A percentile compares a stretch with the other conserved stretches of the same genome.
Conservation (phyloP, 2,329 filamentous ascomycete genomes). For the Cytospora piceae region DNA sequence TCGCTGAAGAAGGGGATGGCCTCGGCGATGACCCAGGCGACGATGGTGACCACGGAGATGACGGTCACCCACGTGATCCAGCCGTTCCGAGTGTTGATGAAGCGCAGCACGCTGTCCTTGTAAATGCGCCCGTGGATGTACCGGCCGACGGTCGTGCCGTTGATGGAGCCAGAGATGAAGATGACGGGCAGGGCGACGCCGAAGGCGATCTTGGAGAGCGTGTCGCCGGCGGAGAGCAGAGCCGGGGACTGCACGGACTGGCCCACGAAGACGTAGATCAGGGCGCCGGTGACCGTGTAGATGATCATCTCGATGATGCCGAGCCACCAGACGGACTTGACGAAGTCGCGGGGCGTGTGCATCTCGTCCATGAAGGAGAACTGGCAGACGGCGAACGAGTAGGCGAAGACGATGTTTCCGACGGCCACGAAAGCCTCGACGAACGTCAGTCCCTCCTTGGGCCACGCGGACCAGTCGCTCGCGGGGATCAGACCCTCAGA, state of each 20-base stretch:
- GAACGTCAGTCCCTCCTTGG: conserved; percentile 50
- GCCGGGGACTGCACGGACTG: conserved; percentile 66
- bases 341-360: conserved; percentile 52
- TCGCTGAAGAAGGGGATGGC: conserved; percentile 74
- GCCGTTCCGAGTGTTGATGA: conserved; percentile 53
- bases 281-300: conserved; percentile 67
- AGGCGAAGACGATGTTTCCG: conserved; percentile 73
- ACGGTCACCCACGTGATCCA: conserved; percentile 61
- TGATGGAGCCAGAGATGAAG: conserved; percentile 74
- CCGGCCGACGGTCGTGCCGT: conserved; percentile 53
- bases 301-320: conserved; percentile 65
- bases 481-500: conserved; percentile 36
- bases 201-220: conserved; percentile 69
- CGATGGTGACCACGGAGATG: conserved; percentile 59
- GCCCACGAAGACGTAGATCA: conserved; percentile 73
- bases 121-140: conserved; percentile 53
- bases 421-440: conserved; percentile 63
- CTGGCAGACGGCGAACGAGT: conserved; percentile 58
- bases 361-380: conserved; percentile 59
- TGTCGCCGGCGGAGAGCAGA: conserved; percentile 63
- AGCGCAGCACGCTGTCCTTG: conserved; percentile 48
- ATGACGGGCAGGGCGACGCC: conserved; percentile 74
- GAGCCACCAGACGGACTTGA: conserved; percentile 63
- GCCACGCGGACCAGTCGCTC: conserved; percentile 50
- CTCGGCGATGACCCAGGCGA: conserved; percentile 73